Conservation (phyloP, 805 yeast species). For the Lipomyces anomalus region DNA sequence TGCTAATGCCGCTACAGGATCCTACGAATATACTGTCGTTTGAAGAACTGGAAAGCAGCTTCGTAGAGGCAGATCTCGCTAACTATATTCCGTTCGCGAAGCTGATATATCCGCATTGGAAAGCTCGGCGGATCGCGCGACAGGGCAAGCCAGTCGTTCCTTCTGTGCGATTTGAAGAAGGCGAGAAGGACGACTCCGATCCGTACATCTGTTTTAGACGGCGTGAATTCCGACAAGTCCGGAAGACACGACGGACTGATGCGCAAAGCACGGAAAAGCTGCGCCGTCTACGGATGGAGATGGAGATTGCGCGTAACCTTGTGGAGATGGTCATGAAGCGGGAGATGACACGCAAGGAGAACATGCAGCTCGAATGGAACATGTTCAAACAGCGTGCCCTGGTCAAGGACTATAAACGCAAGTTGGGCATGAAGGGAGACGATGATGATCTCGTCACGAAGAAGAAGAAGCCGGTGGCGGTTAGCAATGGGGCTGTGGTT, state of each 20-base stretch:
- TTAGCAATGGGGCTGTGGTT: conserved; percentile 13
- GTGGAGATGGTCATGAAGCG: conserved; percentile 67
- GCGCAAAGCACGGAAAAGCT: conserved; percentile 81
- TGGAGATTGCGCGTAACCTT: conserved; percentile 68
- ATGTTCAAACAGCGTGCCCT: conserved; percentile 69
- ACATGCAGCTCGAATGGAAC: conserved; percentile 55
- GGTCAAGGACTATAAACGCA: conserved; percentile 69
- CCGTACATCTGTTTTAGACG: conserved; percentile 95
- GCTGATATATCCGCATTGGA: conserved; percentile 76
- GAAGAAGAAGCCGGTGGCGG: conserved; percentile 48
- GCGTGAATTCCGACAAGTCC: conserved; percentile 89
- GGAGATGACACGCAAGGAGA: conserved; percentile 58
- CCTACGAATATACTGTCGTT: conserved; percentile 68
- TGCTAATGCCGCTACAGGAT: no score
- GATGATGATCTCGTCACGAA: conserved; percentile 78
- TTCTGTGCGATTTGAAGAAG: conserved; percentile 74
- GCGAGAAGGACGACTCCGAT: conserved; percentile 86
- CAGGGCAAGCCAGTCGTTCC: conserved; percentile 71
- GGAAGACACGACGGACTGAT: conserved; percentile 94
- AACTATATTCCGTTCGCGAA: conserved; percentile 47
- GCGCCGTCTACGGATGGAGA: conserved; percentile 64
- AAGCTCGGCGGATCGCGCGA: conserved; percentile 59
- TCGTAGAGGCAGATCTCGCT: conserved; percentile 10
- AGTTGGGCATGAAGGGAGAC: conserved; percentile 70
- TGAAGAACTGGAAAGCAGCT: conserved; percentile 51